These are phyloP conservation scores for Blastobotrys chiropterorum DNA, from an alignment of 805 yeast species.

Conservation along the genomic window DNA sequence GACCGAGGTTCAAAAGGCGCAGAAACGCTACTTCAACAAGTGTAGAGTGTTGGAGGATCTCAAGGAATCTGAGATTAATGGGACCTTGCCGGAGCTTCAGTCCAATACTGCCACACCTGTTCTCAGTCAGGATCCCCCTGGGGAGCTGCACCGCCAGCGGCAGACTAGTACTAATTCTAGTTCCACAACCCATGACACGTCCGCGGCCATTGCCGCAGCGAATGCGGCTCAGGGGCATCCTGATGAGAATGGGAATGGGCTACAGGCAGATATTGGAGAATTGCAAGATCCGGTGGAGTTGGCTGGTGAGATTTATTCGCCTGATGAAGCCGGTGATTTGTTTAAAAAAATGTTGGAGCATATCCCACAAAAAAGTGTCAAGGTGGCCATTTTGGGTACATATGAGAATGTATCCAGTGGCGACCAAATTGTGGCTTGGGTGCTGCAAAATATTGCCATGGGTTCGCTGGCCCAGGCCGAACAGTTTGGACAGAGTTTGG, in stretches of 20 bases:
- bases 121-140: neutral
- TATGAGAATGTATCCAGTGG: conserved; percentile 61
- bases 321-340: conserved; percentile 38
- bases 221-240: neutral
- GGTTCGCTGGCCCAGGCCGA: conserved; percentile 54
- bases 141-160: neutral
- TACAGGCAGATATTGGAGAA: conserved; percentile 7
- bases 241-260: neutral
- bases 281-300: conserved; percentile 20
- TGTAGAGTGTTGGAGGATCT: conserved; percentile 69
- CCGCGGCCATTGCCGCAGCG: conserved; percentile 3
- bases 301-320: conserved; percentile 30
- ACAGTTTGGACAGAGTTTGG: conserved; percentile 63
- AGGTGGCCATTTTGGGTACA: conserved; percentile 64
- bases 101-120: neutral
- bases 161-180: neutral
- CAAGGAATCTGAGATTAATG: conserved; percentile 42
- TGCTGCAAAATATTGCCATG: conserved; percentile 40
- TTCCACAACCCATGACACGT: neutral
- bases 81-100: conserved; percentile 26
- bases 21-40: conserved; percentile 67
- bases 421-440: conserved; percentile 53
- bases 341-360: conserved; percentile 39
- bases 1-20: conserved; percentile 48
- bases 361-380: conserved; percentile 49